Percentiles rank a stretch among this genome's conserved stretches.
These are phyloP conservation scores for Fraxinus xanthoxyloides DNA, from an alignment of 305 asterid species.

Conservation along the genomic window DNA sequence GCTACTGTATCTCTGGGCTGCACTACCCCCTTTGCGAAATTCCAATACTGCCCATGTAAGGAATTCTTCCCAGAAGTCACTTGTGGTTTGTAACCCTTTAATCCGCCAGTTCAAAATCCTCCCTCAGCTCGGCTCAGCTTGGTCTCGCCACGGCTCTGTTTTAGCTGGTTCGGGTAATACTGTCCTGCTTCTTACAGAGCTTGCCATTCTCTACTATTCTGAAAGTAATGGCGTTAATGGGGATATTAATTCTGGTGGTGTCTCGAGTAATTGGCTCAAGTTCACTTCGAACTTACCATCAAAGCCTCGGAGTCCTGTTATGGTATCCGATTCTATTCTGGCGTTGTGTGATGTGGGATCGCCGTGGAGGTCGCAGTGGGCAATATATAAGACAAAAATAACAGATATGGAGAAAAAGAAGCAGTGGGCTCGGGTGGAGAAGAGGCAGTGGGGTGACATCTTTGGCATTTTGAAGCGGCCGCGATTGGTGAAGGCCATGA, in stretches of 20 bases:
- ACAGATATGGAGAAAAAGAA: constrained; percentile 47
- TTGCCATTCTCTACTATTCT: constrained; percentile 72
- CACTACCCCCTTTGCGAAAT: constrained; percentile 13
- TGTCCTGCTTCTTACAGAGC: constrained; percentile 78
- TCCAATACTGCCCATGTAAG: background rate
- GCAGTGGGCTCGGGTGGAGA: constrained; percentile 76
- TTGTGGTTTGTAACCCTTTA: constrained; percentile 80
- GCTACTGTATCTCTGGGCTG: constrained; percentile 83
- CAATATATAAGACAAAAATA: constrained; percentile 62
- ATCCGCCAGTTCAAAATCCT: constrained; percentile 55
- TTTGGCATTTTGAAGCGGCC: constrained; percentile 79
- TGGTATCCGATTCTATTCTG: constrained; percentile 53
- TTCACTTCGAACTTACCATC: constrained; percentile 85
- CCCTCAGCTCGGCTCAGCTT: constrained; percentile 95
- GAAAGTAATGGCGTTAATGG: constrained; percentile 6
- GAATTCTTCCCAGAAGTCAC: constrained; percentile 46
- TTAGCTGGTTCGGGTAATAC: constrained; percentile 59
- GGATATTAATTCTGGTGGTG: background rate
- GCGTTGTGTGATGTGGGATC: constrained; percentile 86
- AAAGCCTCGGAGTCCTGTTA: constrained; percentile 80
- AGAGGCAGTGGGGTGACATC: constrained; percentile 82
- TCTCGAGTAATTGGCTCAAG: constrained; percentile 57
- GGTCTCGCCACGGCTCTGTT: constrained; percentile 96
- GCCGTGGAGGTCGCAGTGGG: constrained; percentile 96
- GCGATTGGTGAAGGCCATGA: constrained; percentile 62